Base-by-base conservation (phyloP, 2,329 filamentous ascomycete species). In the Fusarium udum region DNA sequence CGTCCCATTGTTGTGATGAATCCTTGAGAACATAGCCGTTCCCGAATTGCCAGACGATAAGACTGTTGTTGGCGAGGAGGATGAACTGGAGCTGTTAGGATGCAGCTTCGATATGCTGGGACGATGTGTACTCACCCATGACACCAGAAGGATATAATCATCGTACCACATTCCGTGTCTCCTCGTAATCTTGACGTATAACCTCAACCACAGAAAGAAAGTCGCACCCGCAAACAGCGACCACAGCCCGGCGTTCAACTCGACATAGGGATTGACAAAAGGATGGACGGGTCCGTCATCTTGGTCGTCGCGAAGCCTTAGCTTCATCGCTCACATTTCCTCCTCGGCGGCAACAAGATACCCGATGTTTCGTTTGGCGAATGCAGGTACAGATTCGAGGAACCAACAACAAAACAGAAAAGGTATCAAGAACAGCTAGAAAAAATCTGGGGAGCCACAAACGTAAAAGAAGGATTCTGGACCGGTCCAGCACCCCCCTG, bases 41-140 rank as follows among this genome's bases (percentile, higher is more conserved):
- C 12, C 83, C 84, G 63, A 85, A 88, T 65, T 87, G 79, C 53
- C 83, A 71, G 3, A 84, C 76, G 61, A 87, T 87, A 22, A 87
- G 73, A 53, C 77, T 82, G 67, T 87, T 82, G 75, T 85, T 87
- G 42, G 78, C 76, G n/a, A 85, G 77, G 8, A 86, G 80, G 8
- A 87, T 75, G 13, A 80, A 40, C 86, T 86, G 12, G 3, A 20
- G 3, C 28, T 40, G 65, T 74, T 28, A 74, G 69, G 26, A 57
- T 12, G 14, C 20, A 31, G 1, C 9, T 12, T 7, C n/a, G 4
- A 8, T 31, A 36, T 10, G 20, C 26, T 14, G 13, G 10, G 12
- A 6, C 6, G 15, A 5, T 49, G 13, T 10, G 14, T 31, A 78
- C 81, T 76, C 61, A 83, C 81, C 81, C 81, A 83, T 11, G 77